A percentile compares a stretch with the other conserved stretches of the same genome.
Conservation (phyloP, 768 basidiomycete genomes). For the Chlorophyllum brunneum region DNA sequence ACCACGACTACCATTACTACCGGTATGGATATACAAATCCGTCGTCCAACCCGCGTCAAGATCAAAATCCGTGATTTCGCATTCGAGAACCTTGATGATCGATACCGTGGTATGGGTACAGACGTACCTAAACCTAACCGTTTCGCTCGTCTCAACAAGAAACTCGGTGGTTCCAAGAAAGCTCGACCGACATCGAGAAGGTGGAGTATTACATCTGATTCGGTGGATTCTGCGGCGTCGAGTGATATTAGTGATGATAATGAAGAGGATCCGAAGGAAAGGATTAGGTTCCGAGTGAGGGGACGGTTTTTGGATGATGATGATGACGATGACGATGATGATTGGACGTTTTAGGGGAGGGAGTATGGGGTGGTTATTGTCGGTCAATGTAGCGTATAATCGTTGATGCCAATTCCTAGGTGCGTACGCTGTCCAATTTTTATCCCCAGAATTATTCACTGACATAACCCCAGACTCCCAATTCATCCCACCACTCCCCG, state of each 20-base stretch:
- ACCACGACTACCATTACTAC: background rate
- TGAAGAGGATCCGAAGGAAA: constrained; percentile 20
- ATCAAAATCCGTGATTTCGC: constrained; percentile 44
- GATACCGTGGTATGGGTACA: constrained; percentile 35
- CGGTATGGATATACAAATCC: background rate
- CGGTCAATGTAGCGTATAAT: no score
- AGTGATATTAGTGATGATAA: constrained; percentile 22
- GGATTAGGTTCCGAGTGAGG: constrained; percentile 4
- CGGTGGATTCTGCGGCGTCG: background rate
- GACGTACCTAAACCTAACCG: constrained; percentile 37
- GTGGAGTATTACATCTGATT: constrained; percentile 3
- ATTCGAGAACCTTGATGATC: constrained; percentile 29
- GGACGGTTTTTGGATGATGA: constrained; percentile 19
- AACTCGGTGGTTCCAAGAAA: constrained; percentile 12
- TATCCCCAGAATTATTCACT: no score
- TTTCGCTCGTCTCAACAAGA: constrained; percentile 28
- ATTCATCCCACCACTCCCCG: no score
- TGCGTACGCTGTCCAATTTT: no score
- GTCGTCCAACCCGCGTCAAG: constrained; percentile 6
- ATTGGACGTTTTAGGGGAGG: no score
- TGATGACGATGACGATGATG: constrained; percentile 21
- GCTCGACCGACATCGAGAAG: constrained; percentile 7
- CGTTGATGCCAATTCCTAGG: no score
- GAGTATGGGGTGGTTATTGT: no score
- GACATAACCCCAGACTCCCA: no score